phyloP scores from a whole-genome alignment of 305 asterid genomes.

The Fraxinus velutina region DNA sequence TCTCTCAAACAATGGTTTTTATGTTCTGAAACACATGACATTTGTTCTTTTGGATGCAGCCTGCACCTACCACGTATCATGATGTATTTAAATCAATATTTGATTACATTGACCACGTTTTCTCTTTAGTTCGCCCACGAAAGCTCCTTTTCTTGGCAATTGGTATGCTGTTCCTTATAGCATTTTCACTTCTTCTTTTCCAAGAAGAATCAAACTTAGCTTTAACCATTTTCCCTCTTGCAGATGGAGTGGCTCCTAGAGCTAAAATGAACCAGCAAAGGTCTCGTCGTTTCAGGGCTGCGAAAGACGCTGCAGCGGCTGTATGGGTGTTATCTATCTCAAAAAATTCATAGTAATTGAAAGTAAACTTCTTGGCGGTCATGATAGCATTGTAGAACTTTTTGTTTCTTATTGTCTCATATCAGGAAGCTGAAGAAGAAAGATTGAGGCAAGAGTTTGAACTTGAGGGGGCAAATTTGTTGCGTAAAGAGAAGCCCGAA shows the following conservation, averaged over 20 bases:
- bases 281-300: constrained; percentile 94
- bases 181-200: neutral
- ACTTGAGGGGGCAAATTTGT: constrained; percentile 48
- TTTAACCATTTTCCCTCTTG: constrained; percentile 14
- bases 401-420: constrained; percentile 22
- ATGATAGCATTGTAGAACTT: constrained; percentile 19
- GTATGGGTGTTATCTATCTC: constrained; percentile 43
- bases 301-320: constrained; percentile 94
- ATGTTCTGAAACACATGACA: constrained; percentile 1
- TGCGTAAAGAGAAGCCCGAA: constrained; percentile 68
- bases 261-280: constrained; percentile 99
- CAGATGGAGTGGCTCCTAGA: constrained; percentile 99
- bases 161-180: constrained; percentile 45
- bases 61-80: constrained; percentile 75
- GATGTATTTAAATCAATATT: constrained; percentile 80
- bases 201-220: constrained; percentile 13
- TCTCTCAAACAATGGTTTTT: neutral
- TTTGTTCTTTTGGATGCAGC: constrained; percentile 50
- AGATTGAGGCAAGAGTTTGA: constrained; percentile 68
- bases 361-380: constrained; percentile 14
- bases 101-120: constrained; percentile 83
- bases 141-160: constrained; percentile 92
- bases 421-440: constrained; percentile 88
- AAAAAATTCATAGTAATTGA: constrained; percentile 13
- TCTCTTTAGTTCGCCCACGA: constrained; percentile 86